phyloP scores from a whole-genome alignment of 2,329 filamentous ascomycete species.

The Scedosporium apiospermum region DNA sequence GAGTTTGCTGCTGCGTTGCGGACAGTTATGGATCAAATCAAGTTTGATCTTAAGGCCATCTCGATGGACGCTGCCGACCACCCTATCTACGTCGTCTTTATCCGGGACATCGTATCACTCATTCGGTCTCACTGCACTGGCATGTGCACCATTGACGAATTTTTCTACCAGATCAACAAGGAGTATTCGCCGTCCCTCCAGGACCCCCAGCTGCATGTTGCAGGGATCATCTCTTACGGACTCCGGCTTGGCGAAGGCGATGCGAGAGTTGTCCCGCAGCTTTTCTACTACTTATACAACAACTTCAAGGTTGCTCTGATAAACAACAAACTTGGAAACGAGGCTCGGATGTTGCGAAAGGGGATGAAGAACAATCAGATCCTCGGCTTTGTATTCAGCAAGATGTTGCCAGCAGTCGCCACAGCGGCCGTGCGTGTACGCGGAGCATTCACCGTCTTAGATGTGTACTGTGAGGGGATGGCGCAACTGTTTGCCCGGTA shows the following conservation, averaged over 20 bases:
- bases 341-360: constrained; percentile 33
- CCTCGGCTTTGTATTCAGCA: constrained; percentile 35
- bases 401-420: constrained; percentile 46
- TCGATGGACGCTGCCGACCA: constrained; percentile 29
- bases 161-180: constrained; percentile 45
- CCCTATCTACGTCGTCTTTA: constrained; percentile 37
- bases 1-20: constrained; percentile 35
- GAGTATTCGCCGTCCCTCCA: constrained; percentile 46
- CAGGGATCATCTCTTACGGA: constrained; percentile 46
- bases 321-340: constrained; percentile 36
- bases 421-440: constrained; percentile 23
- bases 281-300: constrained; percentile 49
- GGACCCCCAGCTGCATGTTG: constrained; percentile 47
- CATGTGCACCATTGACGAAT: constrained; percentile 43
- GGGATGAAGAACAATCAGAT: constrained; percentile 39
- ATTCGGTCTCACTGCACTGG: constrained; percentile 45
- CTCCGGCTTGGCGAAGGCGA: constrained; percentile 43
- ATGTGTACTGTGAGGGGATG: constrained; percentile 39
- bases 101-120: constrained; percentile 40
- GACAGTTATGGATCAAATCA: constrained; percentile 44
- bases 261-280: constrained; percentile 31
- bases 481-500: constrained; percentile 14
- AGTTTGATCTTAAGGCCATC: constrained; percentile 34
- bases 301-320: constrained; percentile 46
- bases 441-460: constrained; percentile 36